Evolutionary conservation across 2,329 filamentous ascomycete genomes (phyloP), one percentile per base, ranked within the genome.

Genomic region (Atkinsonella texensis): DNA sequence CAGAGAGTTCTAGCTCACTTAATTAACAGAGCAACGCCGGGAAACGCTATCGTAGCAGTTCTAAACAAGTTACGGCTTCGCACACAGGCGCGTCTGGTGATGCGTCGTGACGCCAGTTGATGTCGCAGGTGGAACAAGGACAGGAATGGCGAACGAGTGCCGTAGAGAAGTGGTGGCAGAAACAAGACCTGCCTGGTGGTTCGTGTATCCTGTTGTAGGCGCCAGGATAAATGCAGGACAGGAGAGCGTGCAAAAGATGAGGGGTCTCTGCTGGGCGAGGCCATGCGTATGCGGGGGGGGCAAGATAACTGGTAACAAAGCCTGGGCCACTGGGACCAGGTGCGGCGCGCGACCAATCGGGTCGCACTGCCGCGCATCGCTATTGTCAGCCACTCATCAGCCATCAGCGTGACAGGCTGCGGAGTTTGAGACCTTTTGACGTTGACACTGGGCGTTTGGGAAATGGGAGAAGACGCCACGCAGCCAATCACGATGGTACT

Each of bases 181-280:
- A 41, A 48, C 17, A 38, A n/a, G 32, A 23, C 31, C n/a, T 13
- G 18, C 17, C 18, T 28, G 15, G 31, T 45, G 41, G 43, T 46
- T 52, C 33, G 43, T 42, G 42, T 39, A 20, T 28, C 35, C 20
- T 35, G 43, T 31, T 15, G 20, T 42, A 44, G 53, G 51, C 51
- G 53, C 46, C 32, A 46, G 48, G 42, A 15, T 39, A 45, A 41
- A 49, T 53, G 53, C 53, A 51, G 51, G 46, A 55, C 53, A 51
- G 51, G 46, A 55, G 51, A 49, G 35, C 35, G 35, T 38, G n/a
- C 10, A n/a, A 18, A 31, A 40, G 41, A 46, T 38, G 40, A 33
- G 46, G 47, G 46, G 51, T 38, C 32, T 28, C 28, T 15, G 35
- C 43, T 31, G 23, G 43, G 23, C 40, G 33, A 50, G 49, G 49